Conservation (phyloP, 208 protist genomes). For the Trichomonas tenax region DNA sequence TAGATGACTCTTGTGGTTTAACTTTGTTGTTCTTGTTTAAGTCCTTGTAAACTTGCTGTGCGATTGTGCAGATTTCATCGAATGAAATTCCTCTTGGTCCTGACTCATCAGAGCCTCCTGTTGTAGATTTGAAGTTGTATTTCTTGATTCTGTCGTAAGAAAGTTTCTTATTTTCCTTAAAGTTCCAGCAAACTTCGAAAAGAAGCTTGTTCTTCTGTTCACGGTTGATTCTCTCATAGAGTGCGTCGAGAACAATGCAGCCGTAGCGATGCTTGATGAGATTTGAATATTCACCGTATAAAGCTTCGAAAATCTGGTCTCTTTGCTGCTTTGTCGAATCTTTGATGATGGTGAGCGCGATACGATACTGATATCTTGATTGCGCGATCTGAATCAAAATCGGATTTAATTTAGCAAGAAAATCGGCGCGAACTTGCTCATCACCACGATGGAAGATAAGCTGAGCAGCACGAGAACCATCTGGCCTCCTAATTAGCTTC, state of each 20-base stretch:
- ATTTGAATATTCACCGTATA: background rate
- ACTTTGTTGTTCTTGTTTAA: background rate
- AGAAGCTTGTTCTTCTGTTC: background rate
- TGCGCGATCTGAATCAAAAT: background rate
- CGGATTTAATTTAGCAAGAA: background rate
- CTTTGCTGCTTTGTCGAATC: background rate
- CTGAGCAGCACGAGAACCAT: background rate
- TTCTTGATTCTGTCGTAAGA: background rate
- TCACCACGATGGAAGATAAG: background rate
- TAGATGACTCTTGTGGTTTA: background rate
- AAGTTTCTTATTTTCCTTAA: background rate
- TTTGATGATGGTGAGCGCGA: background rate
- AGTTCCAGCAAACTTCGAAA: background rate
- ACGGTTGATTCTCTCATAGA: background rate
- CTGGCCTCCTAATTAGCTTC: background rate
- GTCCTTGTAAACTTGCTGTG: background rate
- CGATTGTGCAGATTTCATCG: background rate
- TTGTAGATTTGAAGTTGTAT: background rate
- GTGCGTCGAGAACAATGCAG: background rate
- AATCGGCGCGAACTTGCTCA: background rate
- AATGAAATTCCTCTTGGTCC: background rate
- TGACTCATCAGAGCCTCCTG: background rate
- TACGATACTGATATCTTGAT: background rate
- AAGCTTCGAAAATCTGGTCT: background rate
- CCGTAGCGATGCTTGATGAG: background rate